A percentile compares a stretch with the other conserved stretches of the same genome.
phyloP scores from a whole-genome alignment of 495 filamentous ascomycete genomes.

The Penicillium longicatenatum region DNA sequence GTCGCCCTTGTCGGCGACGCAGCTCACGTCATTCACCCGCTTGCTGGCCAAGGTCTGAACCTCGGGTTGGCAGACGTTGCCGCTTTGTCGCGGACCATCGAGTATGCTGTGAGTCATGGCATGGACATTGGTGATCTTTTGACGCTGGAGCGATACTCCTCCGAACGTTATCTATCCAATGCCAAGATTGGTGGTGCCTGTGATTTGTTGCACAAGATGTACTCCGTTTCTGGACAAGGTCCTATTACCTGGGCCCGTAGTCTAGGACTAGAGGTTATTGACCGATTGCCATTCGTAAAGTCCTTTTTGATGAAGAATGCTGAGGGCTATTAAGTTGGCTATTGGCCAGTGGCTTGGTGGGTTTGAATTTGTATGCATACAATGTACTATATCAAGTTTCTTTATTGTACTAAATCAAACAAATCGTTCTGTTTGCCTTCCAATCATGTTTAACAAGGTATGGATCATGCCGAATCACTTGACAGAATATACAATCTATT shows the following conservation, averaged over 20 bases:
- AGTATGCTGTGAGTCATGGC: slow-evolving; percentile 76
- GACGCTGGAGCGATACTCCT: slow-evolving; percentile 75
- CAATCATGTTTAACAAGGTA: neutral
- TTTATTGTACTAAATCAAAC: neutral
- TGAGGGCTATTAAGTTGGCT: slow-evolving; percentile 52
- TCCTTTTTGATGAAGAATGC: slow-evolving; percentile 86
- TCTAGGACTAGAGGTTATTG: slow-evolving; percentile 73
- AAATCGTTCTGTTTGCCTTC: neutral
- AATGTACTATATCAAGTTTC: slow-evolving; percentile 22
- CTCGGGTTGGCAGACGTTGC: slow-evolving; percentile 87
- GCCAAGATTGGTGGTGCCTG: slow-evolving; percentile 84
- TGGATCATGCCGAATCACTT: neutral
- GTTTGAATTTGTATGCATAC: slow-evolving; percentile 15
- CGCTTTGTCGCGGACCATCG: slow-evolving; percentile 69
- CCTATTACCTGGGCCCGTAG: slow-evolving; percentile 78
- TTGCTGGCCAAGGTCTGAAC: slow-evolving; percentile 94
- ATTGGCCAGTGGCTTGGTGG: neutral
- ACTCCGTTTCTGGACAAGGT: slow-evolving; percentile 66
- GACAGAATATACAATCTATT: neutral
- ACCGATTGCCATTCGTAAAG: slow-evolving; percentile 79
- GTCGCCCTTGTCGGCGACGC: slow-evolving; percentile 91
- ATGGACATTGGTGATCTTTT: slow-evolving; percentile 79
- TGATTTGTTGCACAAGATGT: slow-evolving; percentile 93
- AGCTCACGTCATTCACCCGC: slow-evolving; percentile 90
- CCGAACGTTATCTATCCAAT: slow-evolving; percentile 78